Evolutionary conservation across 768 basidiomycete species (phyloP), one percentile per base, ranked within the genome.

Genomic region (Guyanaporus albipodus): DNA sequence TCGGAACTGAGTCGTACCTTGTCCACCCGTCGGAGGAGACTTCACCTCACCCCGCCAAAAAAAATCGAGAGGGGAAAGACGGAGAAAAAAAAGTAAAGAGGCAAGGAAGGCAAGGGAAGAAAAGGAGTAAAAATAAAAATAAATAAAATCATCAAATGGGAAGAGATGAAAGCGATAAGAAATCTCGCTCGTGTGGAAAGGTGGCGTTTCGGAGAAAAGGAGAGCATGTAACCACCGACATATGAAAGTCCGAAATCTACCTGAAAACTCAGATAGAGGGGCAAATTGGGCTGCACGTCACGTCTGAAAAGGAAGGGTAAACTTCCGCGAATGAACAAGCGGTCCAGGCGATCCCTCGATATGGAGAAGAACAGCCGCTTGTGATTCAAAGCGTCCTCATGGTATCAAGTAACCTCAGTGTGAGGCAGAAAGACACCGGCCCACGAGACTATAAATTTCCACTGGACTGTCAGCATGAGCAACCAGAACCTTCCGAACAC

Each of bases 221-320:
- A 42, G 42, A 48, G 32, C 32, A 54, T 49, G 49, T 38, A 55
- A 60, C 51, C 51, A 59, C 49, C 50, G 54, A 62, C 60, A 59
- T 50, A 59, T 60, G 57, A 63, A 63, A 63, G 63, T 63, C 61
- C 61, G 63, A 65, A 62, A 46, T 39, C 41, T 42, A 38, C 38
- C 52, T 56, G 60, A 28, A 64, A 62, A 62, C 62, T 62, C 62
- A 64, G 57, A 54, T 48, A 55, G 48, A 49, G 46, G 43, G 46
- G 43, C 49, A 53, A 49, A 43, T 45, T 53, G 45, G 48, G 47
- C 39, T 38, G 53, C 48, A 52, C 29, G 46, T 62, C 61, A 56
- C 39, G 49, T 54, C 52, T 49, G 49, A 33, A 52, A 57, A 52
- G 52, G 49, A 52, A 49, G 44, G 48, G 37, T 48, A 50, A 44